Base-by-base conservation (phyloP, 2,329 filamentous ascomycete genomes). In the Xylogone sp. region DNA sequence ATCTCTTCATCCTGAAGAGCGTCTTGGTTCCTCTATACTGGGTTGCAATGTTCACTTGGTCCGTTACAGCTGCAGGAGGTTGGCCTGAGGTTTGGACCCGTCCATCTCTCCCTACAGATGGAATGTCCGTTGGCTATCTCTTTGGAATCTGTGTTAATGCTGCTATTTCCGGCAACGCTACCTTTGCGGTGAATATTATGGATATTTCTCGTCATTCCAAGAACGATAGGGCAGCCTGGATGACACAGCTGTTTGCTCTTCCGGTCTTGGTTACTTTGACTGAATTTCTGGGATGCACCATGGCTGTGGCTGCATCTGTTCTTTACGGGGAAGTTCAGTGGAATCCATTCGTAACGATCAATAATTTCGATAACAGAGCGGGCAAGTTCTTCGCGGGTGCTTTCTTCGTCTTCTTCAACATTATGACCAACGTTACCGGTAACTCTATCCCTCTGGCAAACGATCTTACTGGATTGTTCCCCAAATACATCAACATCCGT, bases 1-100 rank as follows among this genome's bases (percentile, higher is more conserved):
- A 71, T 63, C 59, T 82, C 43, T 81, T 81, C 59, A 72, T 77
- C 53, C 56, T 75, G 53, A 79, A 79, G 65, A 64, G 73, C 0
- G 56, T 74, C 21, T 27, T 59, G 16, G 60, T 59, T 54, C 59
- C 59, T 3, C 46, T 61, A 20, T 57, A 57, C 43, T 56, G 53
- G 12, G 42, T 60, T n/a, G 57, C 55, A 2, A 48, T 61, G 10
- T 61, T 61, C 27, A 59, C 56, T n/a, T 61, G 58, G 56, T 55
- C 56, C 21, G 31, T 61, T 22, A 51, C 57, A 5, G 57, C 56
- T 34, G 55, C 43, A 8, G 22, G 22, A 45, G 43, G 43, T 20
- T 45, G 45, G 29, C 45, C 45, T 31, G 29, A 29, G 34, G n/a
- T 39, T 16, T 39, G 34, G 34, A 39, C 34, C 4, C 8, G 34